Evolutionary conservation across 371 early-diverging fungal species (phyloP).

Genomic region (Blakeslea trispora): DNA sequence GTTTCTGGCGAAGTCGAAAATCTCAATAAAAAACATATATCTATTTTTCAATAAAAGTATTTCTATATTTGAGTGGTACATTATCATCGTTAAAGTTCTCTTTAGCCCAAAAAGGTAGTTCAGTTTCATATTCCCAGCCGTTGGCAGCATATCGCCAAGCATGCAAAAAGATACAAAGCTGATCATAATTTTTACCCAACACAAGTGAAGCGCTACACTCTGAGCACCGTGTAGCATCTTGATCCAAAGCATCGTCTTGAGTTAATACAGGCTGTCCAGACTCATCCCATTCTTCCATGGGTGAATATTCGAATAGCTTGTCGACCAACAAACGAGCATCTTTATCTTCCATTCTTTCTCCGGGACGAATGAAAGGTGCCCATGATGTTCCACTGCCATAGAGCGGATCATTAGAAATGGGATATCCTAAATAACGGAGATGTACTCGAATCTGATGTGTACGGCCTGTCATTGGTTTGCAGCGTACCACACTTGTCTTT

Average conservation of each 20-base stretch:
- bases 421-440: slow-evolving; percentile 91
- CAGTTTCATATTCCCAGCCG: slow-evolving; percentile 77
- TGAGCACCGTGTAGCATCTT: slow-evolving; percentile 29
- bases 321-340: slow-evolving; percentile 26
- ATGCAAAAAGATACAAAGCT: slow-evolving; percentile 86
- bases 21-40: neutral
- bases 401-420: slow-evolving; percentile 96
- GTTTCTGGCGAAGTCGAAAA: too few species aligned
- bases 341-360: slow-evolving; percentile 25
- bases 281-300: slow-evolving; percentile 30
- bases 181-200: slow-evolving; percentile 72
- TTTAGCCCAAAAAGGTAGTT: slow-evolving; percentile 80
- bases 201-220: slow-evolving; percentile 58
- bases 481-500: slow-evolving; percentile 65
- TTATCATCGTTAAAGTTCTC: slow-evolving; percentile 31
- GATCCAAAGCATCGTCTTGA: neutral
- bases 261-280: neutral
- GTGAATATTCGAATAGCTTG: slow-evolving; percentile 29
- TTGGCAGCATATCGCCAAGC: slow-evolving; percentile 73
- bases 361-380: slow-evolving; percentile 52
- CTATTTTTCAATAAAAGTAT: slow-evolving; percentile 5
- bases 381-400: slow-evolving; percentile 77
- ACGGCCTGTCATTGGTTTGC: slow-evolving; percentile 93
- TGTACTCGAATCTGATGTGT: slow-evolving; percentile 99
- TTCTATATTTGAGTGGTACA: slow-evolving; percentile 19